phyloP scores from a whole-genome alignment of 768 basidiomycete species.

The Lactifluus subvellereus region DNA sequence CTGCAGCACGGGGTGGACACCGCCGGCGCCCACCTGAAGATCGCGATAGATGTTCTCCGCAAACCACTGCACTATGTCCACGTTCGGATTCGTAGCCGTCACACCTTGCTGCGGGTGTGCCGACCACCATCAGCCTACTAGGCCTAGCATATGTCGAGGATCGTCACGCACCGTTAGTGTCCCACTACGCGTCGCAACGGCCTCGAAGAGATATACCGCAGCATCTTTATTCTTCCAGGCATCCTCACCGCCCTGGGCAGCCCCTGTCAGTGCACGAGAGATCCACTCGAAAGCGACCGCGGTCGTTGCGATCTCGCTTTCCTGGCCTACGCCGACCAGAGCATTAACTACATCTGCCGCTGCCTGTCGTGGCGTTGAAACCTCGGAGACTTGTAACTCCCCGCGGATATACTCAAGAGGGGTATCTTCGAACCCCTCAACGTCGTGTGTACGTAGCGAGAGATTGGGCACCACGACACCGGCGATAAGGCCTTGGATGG shows the following conservation, averaged over 20 bases:
- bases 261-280: constrained; percentile 60
- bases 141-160: background rate
- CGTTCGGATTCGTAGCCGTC: constrained; percentile 84
- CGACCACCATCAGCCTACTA: background rate
- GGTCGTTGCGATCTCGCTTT: constrained; percentile 64
- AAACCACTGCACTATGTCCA: constrained; percentile 95
- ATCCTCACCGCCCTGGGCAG: constrained; percentile 49
- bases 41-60: constrained; percentile 87
- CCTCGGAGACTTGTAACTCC: constrained; percentile 47
- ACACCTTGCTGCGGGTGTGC: constrained; percentile 65
- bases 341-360: constrained; percentile 95
- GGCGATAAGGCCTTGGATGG: constrained; percentile 76
- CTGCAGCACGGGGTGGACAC: constrained; percentile 84
- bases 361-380: constrained; percentile 83
- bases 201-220: constrained; percentile 90
- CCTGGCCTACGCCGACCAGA: constrained; percentile 73
- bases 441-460: constrained; percentile 76
- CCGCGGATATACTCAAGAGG: constrained; percentile 81
- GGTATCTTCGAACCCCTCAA: constrained; percentile 96
- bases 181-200: constrained; percentile 84
- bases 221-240: constrained; percentile 93
- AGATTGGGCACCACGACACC: constrained; percentile 95
- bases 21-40: constrained; percentile 59
- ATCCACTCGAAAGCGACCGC: constrained; percentile 86
- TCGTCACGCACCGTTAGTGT: constrained; percentile 61